Conservation (phyloP, 2,329 filamentous ascomycete genomes). For the Penicillium italicum region DNA sequence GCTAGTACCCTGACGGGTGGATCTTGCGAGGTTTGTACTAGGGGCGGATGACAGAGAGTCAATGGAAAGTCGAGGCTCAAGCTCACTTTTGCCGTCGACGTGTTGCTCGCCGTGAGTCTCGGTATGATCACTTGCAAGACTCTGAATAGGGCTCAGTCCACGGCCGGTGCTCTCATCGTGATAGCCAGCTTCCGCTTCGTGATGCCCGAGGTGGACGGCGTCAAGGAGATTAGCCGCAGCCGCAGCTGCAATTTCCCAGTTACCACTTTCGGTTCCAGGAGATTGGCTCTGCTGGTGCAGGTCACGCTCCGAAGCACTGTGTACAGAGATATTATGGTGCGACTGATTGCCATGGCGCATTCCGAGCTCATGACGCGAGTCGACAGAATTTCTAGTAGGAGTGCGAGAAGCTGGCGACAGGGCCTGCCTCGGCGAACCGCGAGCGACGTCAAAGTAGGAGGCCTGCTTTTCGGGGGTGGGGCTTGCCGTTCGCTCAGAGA, state of each 20-base stretch:
- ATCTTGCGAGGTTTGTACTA: conserved; percentile 55
- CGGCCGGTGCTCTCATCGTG: conserved; percentile 63
- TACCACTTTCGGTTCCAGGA: conserved; percentile 32
- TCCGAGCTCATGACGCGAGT: conserved; percentile 55
- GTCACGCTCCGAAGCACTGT: conserved; percentile 46
- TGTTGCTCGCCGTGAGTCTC: conserved; percentile 44
- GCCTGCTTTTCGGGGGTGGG: conserved; percentile 64
- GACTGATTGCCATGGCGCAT: conserved; percentile 62
- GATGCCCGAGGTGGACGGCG: conserved; percentile 45
- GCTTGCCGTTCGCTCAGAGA: conserved; percentile 74
- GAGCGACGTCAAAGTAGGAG: conserved; percentile 61
- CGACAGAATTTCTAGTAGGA: conserved; percentile 51
- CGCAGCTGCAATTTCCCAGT: conserved; percentile 40
- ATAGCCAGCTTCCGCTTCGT: conserved; percentile 48
- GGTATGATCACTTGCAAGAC: conserved; percentile 80
- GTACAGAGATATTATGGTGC: conserved; percentile 49
- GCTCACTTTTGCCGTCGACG: conserved; percentile 56
- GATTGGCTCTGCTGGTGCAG: conserved; percentile 39
- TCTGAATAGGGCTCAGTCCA: conserved; percentile 83
- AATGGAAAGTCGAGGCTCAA: conserved; percentile 51
- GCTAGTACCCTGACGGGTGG: conserved; percentile 52
- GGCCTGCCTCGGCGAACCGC: conserved; percentile 52
- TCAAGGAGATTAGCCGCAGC: conserved; percentile 38
- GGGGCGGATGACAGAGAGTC: conserved; percentile 56
- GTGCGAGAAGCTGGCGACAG: conserved; percentile 61